A percentile compares a stretch with the other conserved stretches of the same genome.
These are phyloP conservation scores for Parasitella parasitica DNA, from an alignment of 371 early-diverging fungal genomes.

Conservation along the genomic window DNA sequence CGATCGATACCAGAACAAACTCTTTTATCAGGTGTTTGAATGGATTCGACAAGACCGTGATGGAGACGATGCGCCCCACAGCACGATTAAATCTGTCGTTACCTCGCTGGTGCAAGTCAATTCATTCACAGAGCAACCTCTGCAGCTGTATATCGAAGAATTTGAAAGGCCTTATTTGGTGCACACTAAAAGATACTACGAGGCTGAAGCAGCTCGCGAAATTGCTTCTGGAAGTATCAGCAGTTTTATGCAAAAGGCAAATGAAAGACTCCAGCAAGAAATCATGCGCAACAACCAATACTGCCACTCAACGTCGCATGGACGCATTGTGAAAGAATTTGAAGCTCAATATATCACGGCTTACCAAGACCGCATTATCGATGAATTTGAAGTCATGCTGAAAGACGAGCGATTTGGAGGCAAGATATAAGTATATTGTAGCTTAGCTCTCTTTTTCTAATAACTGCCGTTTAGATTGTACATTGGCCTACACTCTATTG, in stretches of 20 bases:
- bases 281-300: constrained; percentile 53
- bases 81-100: constrained; percentile 57
- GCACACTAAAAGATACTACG: constrained; percentile 72
- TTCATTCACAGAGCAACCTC: constrained; percentile 66
- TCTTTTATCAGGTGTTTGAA: constrained; percentile 72
- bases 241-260: constrained; percentile 67
- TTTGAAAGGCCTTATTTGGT: constrained; percentile 78
- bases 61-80: constrained; percentile 59
- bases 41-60: constrained; percentile 71
- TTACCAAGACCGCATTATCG: constrained; percentile 65
- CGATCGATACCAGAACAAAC: constrained; percentile 58
- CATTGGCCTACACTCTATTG: constrained; percentile 69
- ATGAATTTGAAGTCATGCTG: constrained; percentile 74
- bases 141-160: constrained; percentile 76
- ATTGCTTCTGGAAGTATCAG: constrained; percentile 64
- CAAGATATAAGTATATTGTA: constrained; percentile 8
- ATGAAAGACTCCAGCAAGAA: constrained; percentile 60
- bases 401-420: constrained; percentile 64
- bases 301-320: constrained; percentile 70
- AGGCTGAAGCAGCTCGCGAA: constrained; percentile 63
- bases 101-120: constrained; percentile 70
- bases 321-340: constrained; percentile 69
- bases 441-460: neutral
- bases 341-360: constrained; percentile 74
- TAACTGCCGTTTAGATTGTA: too few relatives aligned